Base-by-base conservation (phyloP, 257 asterid species). In the Ehretia macrophylla region DNA sequence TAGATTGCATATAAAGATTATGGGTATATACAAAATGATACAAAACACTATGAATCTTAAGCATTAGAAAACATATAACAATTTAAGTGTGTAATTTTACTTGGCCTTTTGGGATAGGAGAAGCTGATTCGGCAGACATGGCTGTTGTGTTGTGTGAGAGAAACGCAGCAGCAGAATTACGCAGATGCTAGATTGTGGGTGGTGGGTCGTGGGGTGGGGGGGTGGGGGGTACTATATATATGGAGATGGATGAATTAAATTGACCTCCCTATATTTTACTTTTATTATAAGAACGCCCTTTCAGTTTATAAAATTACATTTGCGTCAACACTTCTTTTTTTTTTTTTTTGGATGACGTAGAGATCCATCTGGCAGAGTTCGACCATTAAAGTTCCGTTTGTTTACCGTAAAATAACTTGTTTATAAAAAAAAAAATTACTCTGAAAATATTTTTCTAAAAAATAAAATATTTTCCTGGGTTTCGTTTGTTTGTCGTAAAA, bases 71-170 rank as follows among this genome's bases (percentile, higher is more conserved):
- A 56, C 20, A 27, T 27, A 27, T 27, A 5, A 17, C 5, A 50
- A 59, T 14, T n/a, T 14, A 50, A 10, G 38, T 16, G 21, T 55
- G 9, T 46, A 14, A 65, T 45, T 57, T 17, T 71, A 83, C 95
- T 69, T 86, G 89, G 70, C 64, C 75, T 70, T 81, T 78, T 8
- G 71, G 93, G 55, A 72, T 53, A 17, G 77, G 46, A 56, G 82
- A 81, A 60, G 80, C 79, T n/a, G 95, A 76, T 76, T 86, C 95
- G 56, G 80, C 71, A 64, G 93, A 76, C 95, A 86, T 86, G 68
- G 70, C 58, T 63, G 67, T 39, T 17, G 73, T 58, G 17, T 20
- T 59, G 59, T 49, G 65, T 40, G n/a, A 19, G 37, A 22, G 64
- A 56, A 20, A 11, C 3, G 11, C 11, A 42, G 8, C 8, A 44